Evolutionary conservation across 805 yeast genomes (phyloP), one percentile per base, ranked within the genome.

Genomic region (Starmerella vaccinii): DNA sequence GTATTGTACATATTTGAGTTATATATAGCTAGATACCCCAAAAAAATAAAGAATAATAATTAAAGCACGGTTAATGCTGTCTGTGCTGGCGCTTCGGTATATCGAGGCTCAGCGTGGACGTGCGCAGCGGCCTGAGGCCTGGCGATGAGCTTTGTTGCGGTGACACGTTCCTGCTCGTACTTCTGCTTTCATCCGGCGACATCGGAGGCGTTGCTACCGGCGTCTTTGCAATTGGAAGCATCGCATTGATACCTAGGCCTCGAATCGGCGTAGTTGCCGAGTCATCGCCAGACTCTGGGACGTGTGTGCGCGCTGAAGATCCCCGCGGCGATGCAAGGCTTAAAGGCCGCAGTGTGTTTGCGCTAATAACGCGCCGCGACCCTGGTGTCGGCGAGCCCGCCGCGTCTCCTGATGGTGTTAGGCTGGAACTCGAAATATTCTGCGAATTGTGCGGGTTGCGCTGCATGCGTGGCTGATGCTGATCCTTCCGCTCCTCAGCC

Each of bases 171-270:
- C 45, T 27, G 24, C 24, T 41, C 4, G 23, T 30, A 13, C 21
- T 21, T 16, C 45, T 27, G 16, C 18, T 41, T 10, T 24, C 30
- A 9, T 15, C 18, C 13, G 45, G 45, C n/a, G 45, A 41, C 24
- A 19, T 41, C 10, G 45, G 45, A 9, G 45, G 45, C 24, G 45
- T 41, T 4, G 34, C 45, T 8, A 27, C 18, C 7, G 45, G 45
- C 13, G 34, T 27, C 18, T 16, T 18, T 4, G 26, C 33, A 35
- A 48, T 34, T 3, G 55, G 55, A 30, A 52, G 37, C 16, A 52
- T 52, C 6, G 55, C 44, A 7, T 40, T 49, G 33, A 49, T 41
- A 1, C 52, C 55, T 3, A 42, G 45, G 3, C 55, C 52, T 2
- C 55, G 43, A 2, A 26, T 9, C 23, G 47, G 47, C 18, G 47